Conservation (phyloP, 352 stramenopile species). For the Phytophthora quininea region DNA sequence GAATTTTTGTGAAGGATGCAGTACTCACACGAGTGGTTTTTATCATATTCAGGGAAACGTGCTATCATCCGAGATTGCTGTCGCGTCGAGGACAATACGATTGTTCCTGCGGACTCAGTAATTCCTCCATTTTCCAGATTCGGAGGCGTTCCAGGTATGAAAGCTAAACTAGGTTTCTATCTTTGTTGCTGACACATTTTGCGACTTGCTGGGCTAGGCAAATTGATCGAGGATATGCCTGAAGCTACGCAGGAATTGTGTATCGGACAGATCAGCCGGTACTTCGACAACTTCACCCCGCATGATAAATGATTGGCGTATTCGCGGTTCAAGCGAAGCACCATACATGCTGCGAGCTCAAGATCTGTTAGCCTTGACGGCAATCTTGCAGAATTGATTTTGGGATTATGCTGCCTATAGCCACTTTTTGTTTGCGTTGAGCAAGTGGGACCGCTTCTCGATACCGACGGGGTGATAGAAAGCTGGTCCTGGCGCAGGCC, state of each 20-base stretch:
- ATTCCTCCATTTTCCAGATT: slow-evolving; percentile 82
- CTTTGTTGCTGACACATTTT: no score
- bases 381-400: no score
- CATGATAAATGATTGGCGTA: slow-evolving; percentile 24
- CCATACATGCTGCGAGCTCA: not conserved
- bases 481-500: slow-evolving; percentile 53
- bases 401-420: slow-evolving; percentile 35
- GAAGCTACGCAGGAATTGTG: slow-evolving; percentile 82
- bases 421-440: slow-evolving; percentile 87
- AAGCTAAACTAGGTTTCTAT: not conserved
- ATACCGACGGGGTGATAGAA: slow-evolving; percentile 68
- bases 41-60: slow-evolving; percentile 63
- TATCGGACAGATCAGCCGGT: slow-evolving; percentile 75
- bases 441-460: slow-evolving; percentile 66
- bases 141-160: slow-evolving; percentile 69
- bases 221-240: slow-evolving; percentile 77
- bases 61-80: slow-evolving; percentile 88
- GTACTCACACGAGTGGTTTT: not conserved
- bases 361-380: no score
- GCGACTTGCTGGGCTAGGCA: slow-evolving; percentile 37
- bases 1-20: not conserved
- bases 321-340: not conserved
- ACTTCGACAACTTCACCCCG: slow-evolving; percentile 86
- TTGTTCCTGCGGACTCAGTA: slow-evolving; percentile 77
- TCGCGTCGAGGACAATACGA: slow-evolving; percentile 80